phyloP scores from a whole-genome alignment of 768 basidiomycete genomes.

The Solioccasus polychromus region DNA sequence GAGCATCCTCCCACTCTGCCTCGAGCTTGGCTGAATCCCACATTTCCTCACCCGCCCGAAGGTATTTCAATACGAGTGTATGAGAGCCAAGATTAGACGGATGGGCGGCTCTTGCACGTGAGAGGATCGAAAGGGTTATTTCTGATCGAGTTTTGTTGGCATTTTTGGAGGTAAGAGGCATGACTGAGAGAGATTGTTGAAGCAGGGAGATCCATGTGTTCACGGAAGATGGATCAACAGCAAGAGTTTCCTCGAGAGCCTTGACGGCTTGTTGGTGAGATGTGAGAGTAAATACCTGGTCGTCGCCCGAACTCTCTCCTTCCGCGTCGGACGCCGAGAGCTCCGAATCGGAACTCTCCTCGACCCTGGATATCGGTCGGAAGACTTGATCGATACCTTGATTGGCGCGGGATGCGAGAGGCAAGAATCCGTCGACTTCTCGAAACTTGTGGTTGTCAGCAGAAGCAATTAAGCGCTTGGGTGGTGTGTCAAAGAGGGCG shows the following conservation, averaged over 20 bases:
- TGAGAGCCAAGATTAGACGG: constrained; percentile 48
- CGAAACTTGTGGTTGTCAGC: constrained; percentile 45
- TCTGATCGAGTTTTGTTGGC: constrained; percentile 66
- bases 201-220: constrained; percentile 63
- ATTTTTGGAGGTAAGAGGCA: constrained; percentile 66
- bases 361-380: constrained; percentile 44
- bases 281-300: constrained; percentile 35
- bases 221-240: constrained; percentile 48
- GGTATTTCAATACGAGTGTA: constrained; percentile 54
- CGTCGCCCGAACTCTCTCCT: constrained; percentile 36
- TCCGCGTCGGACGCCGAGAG: constrained; percentile 30
- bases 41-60: constrained; percentile 70
- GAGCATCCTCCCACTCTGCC: constrained; percentile 69
- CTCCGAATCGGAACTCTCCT: constrained; percentile 34
- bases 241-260: constrained; percentile 53
- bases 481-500: constrained; percentile 49
- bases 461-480: constrained; percentile 43
- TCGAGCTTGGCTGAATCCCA: constrained; percentile 57
- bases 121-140: constrained; percentile 63
- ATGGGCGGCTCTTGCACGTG: constrained; percentile 59
- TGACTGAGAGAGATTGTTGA: constrained; percentile 56
- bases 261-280: constrained; percentile 61
- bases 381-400: constrained; percentile 41
- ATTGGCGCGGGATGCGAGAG: constrained; percentile 44
- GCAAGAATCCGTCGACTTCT: constrained; percentile 68